Evolutionary conservation across 148 eudicot genomes (phyloP).

Genomic region (Rhododendron ferrugineum): DNA sequence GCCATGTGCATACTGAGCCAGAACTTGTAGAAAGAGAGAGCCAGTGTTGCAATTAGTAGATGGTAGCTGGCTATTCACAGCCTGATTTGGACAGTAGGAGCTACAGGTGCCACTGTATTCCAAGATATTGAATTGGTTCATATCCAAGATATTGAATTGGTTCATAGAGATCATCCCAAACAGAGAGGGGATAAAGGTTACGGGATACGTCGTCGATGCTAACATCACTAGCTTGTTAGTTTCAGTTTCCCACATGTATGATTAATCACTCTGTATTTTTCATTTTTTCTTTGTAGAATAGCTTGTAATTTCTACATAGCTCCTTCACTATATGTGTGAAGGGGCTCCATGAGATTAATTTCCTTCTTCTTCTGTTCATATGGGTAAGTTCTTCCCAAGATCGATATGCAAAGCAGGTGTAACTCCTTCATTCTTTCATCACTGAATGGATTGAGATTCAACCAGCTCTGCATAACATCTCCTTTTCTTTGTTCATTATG

Average conservation of each 20-base stretch:
- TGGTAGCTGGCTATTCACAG: conserved; percentile 17
- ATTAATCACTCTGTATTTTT: neutral
- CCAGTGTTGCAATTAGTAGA: conserved; percentile 24
- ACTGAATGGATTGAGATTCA: neutral
- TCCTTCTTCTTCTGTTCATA: neutral
- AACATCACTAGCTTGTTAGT: conserved; percentile 1
- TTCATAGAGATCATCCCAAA: neutral
- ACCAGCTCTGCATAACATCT: neutral
- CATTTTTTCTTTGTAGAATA: neutral
- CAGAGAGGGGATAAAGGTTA: neutral
- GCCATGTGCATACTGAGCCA: conserved; percentile 58
- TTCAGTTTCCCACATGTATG: conserved; percentile 8
- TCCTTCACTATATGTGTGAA: conserved; percentile 2
- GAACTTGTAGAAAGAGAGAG: conserved; percentile 31
- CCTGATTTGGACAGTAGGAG: neutral
- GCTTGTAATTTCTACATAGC: neutral
- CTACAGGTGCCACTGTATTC: neutral
- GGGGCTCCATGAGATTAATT: neutral
- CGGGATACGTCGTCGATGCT: neutral
- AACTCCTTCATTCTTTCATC: neutral
- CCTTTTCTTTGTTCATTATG: neutral
- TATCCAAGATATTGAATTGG: neutral
- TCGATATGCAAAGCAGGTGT: neutral
- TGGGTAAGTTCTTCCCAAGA: neutral
- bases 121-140: neutral